A percentile compares a stretch with the other conserved stretches of the same genome.
Evolutionary conservation across 164 flowering plant genomes (phyloP).

Genomic region (Amborella trichopoda): DNA sequence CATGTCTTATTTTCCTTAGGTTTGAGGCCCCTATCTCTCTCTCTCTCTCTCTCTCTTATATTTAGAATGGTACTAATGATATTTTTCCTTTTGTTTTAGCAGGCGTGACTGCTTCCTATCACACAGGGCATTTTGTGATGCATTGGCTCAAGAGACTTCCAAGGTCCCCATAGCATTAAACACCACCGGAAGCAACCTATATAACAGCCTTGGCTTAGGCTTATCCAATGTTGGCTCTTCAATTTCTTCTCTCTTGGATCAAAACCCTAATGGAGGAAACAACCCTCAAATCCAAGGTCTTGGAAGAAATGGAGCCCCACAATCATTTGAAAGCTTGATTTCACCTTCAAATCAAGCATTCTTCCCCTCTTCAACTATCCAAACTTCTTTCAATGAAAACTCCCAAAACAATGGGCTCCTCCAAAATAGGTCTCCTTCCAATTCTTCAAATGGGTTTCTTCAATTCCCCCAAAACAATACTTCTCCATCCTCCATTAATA

Average conservation of each 20-base stretch:
- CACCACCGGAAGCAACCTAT: constrained; percentile 47
- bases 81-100: constrained; percentile 12
- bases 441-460: constrained; percentile 62
- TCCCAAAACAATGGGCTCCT: constrained; percentile 21
- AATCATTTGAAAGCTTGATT: constrained; percentile 35
- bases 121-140: constrained; percentile 89
- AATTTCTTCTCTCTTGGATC: constrained; percentile 27
- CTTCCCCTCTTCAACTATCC: constrained; percentile 24
- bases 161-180: constrained; percentile 45
- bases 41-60: too few species aligned
- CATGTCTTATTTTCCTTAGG: neutral
- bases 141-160: constrained; percentile 79
- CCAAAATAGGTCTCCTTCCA: constrained; percentile 25
- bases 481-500: constrained; percentile 17
- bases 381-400: constrained; percentile 23
- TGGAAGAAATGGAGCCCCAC: constrained; percentile 21
- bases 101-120: constrained; percentile 93
- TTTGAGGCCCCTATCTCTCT: neutral
- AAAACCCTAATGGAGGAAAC: constrained; percentile 19
- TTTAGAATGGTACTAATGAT: too few species aligned
- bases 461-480: constrained; percentile 37
- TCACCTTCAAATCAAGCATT: constrained; percentile 20
- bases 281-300: constrained; percentile 29
- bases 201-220: constrained; percentile 35
- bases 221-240: constrained; percentile 38